Evolutionary conservation across 495 filamentous ascomycete species (phyloP), one percentile per base, ranked within the genome.

Genomic region (Penicillium mononematosum): DNA sequence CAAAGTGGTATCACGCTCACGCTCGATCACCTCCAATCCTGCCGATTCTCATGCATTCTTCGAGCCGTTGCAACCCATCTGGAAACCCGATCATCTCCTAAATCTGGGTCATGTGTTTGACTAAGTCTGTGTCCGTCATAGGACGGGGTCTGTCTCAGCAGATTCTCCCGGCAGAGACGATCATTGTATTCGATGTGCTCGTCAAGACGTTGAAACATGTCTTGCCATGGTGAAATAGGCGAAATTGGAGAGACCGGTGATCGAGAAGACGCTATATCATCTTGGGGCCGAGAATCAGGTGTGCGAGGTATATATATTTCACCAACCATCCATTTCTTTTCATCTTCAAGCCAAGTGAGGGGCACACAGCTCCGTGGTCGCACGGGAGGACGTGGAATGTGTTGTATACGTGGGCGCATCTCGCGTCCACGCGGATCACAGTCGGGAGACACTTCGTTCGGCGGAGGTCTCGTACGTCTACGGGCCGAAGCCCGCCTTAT

Each of bases 311-410:
- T 10, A 20, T 44, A 42, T 29, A 22, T 32, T 9, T 47, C 31
- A 8, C 22, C 43, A 34, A 61, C 53, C 9, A 58, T 25, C 61
- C 61, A 64, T 27, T 53, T n/a, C 29, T 61, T 24, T 48, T 58
- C 46, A n/a, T 61, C 53, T 22, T 64, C 61, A 9, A 54, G 49
- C 61, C 61, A 64, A 19, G 61, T 38, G 5, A 64, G 50, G 4
- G 53, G 58, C 3, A 17, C 8, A 42, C 25, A 50, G 25, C 43
- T 32, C 4, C 16, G 34, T 31, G 45, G 14, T 24, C 45, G 55
- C 24, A 29, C n/a, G 11, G 34, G 24, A 3, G 34, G 17, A 9
- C 3, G 36, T 10, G 45, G 36, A 31, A 4, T 17, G 10, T n/a
- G 46, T 29, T 46, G 32, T 27, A 44, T 39, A n/a, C 7, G 19